Base-by-base conservation (phyloP, 345 rosid species). In the Triadica sebifera region DNA sequence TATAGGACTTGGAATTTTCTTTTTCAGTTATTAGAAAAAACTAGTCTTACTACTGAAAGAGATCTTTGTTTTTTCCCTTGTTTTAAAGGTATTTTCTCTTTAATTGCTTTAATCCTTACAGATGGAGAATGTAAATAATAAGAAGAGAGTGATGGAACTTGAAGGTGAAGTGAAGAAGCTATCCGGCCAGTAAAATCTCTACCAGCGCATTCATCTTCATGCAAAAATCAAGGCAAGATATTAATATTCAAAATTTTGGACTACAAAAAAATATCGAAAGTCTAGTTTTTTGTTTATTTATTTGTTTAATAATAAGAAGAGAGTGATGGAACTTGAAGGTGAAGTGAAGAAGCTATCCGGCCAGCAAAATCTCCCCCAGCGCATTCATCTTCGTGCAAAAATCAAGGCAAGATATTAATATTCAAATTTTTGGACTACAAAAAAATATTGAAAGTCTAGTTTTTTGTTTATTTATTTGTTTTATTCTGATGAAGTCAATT, bases 171-270 rank as follows among this genome's bases (percentile, higher is more conserved):
- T 86, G 6, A 84, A 81, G 82, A 89, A 88, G 81, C 89, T 93
- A 15, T 85, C 96, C 50, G 94, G 92, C 64, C 96, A 91, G 74
- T 97, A 91, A 83, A 95, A 91, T 79, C 87, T 94, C 67, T 91
- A 90, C 76, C 96, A 93, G 75, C 89, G 96, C 75, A 89, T 89
- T 78, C 97, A 92, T 80, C 98, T 93, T 77, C 92, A 95, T 78
- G 86, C 90, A 75, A 90, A 91, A 85, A 89, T 88, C 82, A 95
- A 95, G 99, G 99, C 83, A 89, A 82, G 88, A 78, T 69, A 71
- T 68, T 50, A 63, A 55, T 15, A 45, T 46, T 70, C 12, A 17
- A 37, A 12, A 68, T 37, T 53, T 4, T 52, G 37, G n/a, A 66
- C 4, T 22, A 64, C n/a, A 64, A 6, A n/a, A n/a, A n/a, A n/a